phyloP scores from a whole-genome alignment of 768 basidiomycete species.

The Tricholoma furcatifolium region DNA sequence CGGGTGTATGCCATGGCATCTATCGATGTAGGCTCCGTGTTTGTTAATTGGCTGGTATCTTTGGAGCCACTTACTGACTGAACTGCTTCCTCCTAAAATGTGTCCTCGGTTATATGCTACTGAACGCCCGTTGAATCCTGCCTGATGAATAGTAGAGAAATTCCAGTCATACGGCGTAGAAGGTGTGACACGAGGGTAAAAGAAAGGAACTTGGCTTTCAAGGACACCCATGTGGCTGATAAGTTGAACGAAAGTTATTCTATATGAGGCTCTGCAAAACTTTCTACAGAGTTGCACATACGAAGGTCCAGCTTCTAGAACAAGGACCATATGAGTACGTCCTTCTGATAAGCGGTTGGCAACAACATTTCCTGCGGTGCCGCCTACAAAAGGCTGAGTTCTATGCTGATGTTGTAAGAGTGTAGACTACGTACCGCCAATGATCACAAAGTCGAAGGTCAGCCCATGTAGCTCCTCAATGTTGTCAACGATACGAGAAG shows the following conservation, averaged over 20 bases:
- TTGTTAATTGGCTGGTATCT: not conserved
- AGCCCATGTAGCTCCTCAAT: constrained; percentile 1
- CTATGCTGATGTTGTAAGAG: not conserved
- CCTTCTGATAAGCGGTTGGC: constrained; percentile 17
- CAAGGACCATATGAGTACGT: not conserved
- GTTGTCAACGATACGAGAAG: not conserved
- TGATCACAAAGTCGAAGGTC: constrained; percentile 11
- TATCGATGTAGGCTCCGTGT: not conserved
- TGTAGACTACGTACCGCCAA: constrained; percentile 9
- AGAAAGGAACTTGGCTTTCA: constrained; percentile 3
- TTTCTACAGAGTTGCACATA: not conserved
- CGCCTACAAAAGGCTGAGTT: constrained; percentile 6
- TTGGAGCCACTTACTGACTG: constrained; percentile 17
- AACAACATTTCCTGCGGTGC: constrained; percentile 18
- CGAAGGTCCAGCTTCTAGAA: constrained; percentile 11
- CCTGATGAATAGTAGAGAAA: constrained; percentile 8
- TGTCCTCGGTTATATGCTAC: constrained; percentile 11
- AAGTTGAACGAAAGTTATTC: not conserved
- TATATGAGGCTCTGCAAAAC: not conserved
- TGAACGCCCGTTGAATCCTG: constrained; percentile 6
- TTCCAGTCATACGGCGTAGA: constrained; percentile 14
- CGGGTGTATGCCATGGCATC: constrained; percentile 20
- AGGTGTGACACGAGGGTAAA: constrained; percentile 1
- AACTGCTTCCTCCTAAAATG: constrained; percentile 7
- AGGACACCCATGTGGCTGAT: constrained; percentile 5